A percentile compares a stretch with the other conserved stretches of the same genome.
Conservation (phyloP, 352 stramenopile species). For the Chrysophaeum taylorii region DNA sequence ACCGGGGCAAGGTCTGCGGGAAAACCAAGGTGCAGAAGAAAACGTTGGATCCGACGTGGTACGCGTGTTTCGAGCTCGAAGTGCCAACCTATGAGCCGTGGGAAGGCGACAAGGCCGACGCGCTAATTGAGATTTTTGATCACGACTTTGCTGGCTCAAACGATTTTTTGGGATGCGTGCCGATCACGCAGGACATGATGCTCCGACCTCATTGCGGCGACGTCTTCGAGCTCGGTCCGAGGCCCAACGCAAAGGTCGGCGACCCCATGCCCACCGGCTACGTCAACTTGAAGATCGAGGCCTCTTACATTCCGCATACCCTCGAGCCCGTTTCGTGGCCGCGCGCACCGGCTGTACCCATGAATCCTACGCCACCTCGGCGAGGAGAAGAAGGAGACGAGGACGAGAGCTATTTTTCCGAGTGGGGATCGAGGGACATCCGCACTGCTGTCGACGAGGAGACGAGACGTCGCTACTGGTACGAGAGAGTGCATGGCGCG, state of each 20-base stretch:
- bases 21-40: not conserved
- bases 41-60: not conserved
- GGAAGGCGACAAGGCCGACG: not conserved
- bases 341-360: not conserved
- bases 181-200: not conserved
- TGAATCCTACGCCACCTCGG: too few relatives aligned
- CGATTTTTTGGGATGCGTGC: not conserved
- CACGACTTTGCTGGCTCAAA: not conserved
- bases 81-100: not conserved
- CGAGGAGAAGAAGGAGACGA: not conserved
- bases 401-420: not conserved
- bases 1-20: not conserved
- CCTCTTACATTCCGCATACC: conserved; percentile 4
- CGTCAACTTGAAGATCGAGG: not conserved
- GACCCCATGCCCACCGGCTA: not conserved
- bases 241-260: not conserved
- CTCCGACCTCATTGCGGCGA: not conserved
- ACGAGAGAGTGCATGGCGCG: not conserved
- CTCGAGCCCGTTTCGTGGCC: conserved; percentile 1
- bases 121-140: conserved; percentile 5
- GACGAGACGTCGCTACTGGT: not conserved
- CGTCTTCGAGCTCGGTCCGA: not conserved
- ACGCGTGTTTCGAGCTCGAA: not conserved
- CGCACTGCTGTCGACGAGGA: not conserved
- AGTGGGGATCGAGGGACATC: not conserved